Conservation (phyloP, 768 basidiomycete species). For the Mrakia frigida region DNA sequence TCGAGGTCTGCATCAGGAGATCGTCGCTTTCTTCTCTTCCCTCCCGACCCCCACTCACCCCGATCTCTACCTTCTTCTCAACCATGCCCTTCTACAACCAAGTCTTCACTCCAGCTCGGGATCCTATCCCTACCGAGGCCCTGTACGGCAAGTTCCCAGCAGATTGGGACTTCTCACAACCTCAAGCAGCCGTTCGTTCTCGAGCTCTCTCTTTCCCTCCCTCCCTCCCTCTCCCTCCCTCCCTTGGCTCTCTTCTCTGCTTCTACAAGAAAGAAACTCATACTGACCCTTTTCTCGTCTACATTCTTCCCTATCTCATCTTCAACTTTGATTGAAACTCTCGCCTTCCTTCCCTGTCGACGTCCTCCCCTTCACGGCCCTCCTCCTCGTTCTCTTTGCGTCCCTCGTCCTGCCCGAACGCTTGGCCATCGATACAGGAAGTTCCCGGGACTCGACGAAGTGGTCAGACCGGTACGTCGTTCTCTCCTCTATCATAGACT, state of each 20-base stretch:
- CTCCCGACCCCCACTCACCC: background rate
- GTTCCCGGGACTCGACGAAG: slow-evolving; percentile 18
- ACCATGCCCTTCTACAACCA: slow-evolving; percentile 7
- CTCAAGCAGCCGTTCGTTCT: slow-evolving; percentile 4
- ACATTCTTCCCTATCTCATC: background rate
- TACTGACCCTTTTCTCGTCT: background rate
- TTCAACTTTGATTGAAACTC: background rate
- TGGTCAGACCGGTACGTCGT: slow-evolving; percentile 22
- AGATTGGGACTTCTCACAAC: background rate
- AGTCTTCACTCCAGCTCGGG: slow-evolving; percentile 1
- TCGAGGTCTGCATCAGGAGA: background rate
- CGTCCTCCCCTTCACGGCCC: background rate
- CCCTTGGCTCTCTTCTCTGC: no score
- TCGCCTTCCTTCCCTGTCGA: background rate
- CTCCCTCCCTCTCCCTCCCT: no score
- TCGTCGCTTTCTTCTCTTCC: background rate
- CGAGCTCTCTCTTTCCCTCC: no score
- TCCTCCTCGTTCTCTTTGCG: background rate
- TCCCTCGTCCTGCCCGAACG: background rate
- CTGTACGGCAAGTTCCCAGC: background rate
- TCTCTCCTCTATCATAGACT: no score
- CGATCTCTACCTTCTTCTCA: background rate
- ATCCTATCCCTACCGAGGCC: slow-evolving; percentile 4
- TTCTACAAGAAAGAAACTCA: background rate
- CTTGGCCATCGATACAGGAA: background rate